phyloP scores from a whole-genome alignment of 2,329 filamentous ascomycete species.

The Sporothrix phasma region DNA sequence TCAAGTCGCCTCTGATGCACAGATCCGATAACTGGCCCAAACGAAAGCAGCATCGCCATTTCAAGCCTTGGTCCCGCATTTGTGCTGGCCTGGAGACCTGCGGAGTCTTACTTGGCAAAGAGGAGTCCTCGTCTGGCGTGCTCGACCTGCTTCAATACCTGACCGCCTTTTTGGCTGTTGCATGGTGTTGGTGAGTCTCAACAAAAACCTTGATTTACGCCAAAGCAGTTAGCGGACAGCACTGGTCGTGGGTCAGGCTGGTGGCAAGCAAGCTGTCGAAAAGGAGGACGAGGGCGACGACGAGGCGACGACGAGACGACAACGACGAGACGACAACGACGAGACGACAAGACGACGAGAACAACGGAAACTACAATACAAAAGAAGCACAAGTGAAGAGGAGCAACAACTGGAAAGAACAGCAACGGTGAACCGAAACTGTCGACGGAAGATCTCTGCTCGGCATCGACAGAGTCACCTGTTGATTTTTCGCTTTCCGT shows the following conservation, averaged over 20 bases:
- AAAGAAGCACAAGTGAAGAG: neutral
- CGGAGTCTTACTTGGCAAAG: neutral
- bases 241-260: neutral
- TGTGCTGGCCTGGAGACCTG: neutral
- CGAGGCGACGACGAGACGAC: slow-evolving; percentile 1
- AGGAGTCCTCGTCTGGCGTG: neutral
- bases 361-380: too few relatives aligned
- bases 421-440: too few relatives aligned
- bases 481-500: neutral
- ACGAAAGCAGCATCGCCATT: neutral
- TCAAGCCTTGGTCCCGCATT: neutral
- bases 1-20: neutral
- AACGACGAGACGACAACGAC: neutral
- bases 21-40: neutral
- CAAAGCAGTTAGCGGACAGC: neutral
- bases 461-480: neutral
- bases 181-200: neutral
- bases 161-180: slow-evolving; percentile 3
- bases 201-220: neutral
- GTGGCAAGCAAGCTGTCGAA: neutral
- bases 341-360: neutral
- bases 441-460: neutral
- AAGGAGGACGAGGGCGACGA: neutral
- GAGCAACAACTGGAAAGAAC: neutral
- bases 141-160: neutral